Conservation (phyloP, 768 basidiomycete genomes). For the Boletus reticulatus region DNA sequence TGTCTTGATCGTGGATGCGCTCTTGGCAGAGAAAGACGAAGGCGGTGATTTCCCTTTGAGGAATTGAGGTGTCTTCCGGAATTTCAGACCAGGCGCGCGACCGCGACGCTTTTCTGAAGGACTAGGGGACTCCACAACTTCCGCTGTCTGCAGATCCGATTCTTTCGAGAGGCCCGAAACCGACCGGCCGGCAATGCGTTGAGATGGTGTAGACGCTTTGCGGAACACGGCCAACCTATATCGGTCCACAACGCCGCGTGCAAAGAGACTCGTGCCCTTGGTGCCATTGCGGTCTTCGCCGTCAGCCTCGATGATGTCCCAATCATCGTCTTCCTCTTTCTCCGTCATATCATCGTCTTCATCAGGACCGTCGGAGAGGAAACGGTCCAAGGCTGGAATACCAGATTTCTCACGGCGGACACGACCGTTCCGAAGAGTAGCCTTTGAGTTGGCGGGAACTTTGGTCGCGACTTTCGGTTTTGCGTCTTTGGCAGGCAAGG, state of each 20-base stretch:
- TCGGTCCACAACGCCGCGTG: slow-evolving; percentile 88
- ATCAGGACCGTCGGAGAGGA: slow-evolving; percentile 54
- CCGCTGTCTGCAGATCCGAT: slow-evolving; percentile 42
- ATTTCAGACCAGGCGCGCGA: slow-evolving; percentile 62
- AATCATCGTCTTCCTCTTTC: slow-evolving; percentile 72
- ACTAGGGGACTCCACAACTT: slow-evolving; percentile 42
- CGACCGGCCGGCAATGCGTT: slow-evolving; percentile 44
- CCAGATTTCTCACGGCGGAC: slow-evolving; percentile 79
- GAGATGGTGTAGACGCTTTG: slow-evolving; percentile 68
- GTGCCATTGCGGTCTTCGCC: slow-evolving; percentile 84
- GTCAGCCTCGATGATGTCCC: slow-evolving; percentile 86
- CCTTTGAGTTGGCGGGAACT: slow-evolving; percentile 10
- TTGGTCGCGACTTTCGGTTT: slow-evolving; percentile 28
- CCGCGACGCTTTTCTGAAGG: slow-evolving; percentile 61
- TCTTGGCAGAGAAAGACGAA: slow-evolving; percentile 36
- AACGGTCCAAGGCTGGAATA: slow-evolving; percentile 74
- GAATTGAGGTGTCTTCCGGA: slow-evolving; percentile 76
- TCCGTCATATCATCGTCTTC: slow-evolving; percentile 43
- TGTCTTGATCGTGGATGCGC: slow-evolving; percentile 33
- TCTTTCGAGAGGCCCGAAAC: slow-evolving; percentile 59
- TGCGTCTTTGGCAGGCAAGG: slow-evolving; percentile 31
- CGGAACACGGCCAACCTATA: slow-evolving; percentile 85
- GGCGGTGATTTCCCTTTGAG: slow-evolving; percentile 67
- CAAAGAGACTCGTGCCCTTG: slow-evolving; percentile 78
- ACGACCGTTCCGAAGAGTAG: slow-evolving; percentile 32